Percentiles rank a stretch among this genome's conserved stretches.
phyloP scores from a whole-genome alignment of 129 eudicot species.

The Arctium lappa region DNA sequence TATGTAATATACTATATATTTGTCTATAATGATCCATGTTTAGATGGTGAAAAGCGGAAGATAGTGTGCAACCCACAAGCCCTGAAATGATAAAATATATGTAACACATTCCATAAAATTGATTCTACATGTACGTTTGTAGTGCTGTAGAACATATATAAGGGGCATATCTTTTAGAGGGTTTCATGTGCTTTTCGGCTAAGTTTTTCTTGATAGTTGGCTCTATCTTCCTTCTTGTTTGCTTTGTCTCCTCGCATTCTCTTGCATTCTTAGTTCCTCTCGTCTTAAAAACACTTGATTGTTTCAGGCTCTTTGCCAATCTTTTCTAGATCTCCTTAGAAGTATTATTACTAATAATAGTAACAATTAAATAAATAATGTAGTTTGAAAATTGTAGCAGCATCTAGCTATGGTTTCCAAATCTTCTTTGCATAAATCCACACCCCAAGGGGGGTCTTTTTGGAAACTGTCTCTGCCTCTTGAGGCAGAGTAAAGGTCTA shows the following conservation, averaged over 20 bases:
- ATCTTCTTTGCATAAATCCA: neutral
- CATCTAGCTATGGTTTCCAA: neutral
- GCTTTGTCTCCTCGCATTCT: neutral
- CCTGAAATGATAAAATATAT: constrained; percentile 2
- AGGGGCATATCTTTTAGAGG: neutral
- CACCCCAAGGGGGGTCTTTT: neutral
- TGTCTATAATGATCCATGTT: constrained; percentile 8
- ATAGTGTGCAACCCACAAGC: constrained; percentile 29
- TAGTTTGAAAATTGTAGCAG: neutral
- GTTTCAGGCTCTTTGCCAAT: neutral
- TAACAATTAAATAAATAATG: neutral
- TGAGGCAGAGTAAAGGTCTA: neutral
- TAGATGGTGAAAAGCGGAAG: neutral
- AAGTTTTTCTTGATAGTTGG: too few species aligned
- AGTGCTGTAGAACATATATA: neutral
- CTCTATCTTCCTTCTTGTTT: too few species aligned
- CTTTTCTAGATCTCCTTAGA: neutral
- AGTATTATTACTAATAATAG: too few species aligned
- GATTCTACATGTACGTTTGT: neutral
- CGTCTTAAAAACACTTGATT: neutral
- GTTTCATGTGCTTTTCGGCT: neutral
- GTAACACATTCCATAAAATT: constrained; percentile 11
- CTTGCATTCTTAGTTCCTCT: neutral
- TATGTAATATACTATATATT: neutral
- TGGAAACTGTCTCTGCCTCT: too few species aligned